Percentiles rank a stretch among this genome's conserved stretches.
phyloP scores from a whole-genome alignment of 352 stramenopile species.

The Phytopythium boreale region DNA sequence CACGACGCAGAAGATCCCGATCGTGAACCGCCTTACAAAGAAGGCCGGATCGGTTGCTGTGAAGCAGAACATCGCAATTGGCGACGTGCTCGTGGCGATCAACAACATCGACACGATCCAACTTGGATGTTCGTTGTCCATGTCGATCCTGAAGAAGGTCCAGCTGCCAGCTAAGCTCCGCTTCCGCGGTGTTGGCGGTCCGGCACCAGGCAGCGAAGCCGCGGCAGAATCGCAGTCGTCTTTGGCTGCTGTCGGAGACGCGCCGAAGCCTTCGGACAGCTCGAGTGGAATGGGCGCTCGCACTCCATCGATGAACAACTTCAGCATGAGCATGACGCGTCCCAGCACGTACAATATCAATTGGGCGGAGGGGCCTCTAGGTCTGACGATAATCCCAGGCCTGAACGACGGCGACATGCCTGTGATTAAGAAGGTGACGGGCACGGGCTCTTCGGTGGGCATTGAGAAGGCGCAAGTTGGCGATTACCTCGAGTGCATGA shows the following conservation, averaged over 20 bases:
- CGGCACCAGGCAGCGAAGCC: constrained; percentile 20
- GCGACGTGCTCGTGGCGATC: constrained; percentile 81
- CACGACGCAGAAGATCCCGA: constrained; percentile 80
- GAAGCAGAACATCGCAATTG: constrained; percentile 88
- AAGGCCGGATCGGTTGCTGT: constrained; percentile 83
- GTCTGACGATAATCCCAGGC: constrained; percentile 83
- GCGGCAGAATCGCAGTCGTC: constrained; percentile 6
- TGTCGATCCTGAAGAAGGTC: constrained; percentile 89
- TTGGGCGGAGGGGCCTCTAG: constrained; percentile 77
- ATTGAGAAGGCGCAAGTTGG: constrained; percentile 83
- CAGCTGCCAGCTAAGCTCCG: constrained; percentile 79
- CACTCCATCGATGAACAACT: constrained; percentile 32
- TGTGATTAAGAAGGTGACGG: constrained; percentile 88
- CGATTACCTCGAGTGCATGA: constrained; percentile 82
- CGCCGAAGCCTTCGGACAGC: not conserved
- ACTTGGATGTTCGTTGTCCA: constrained; percentile 81
- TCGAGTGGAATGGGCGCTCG: constrained; percentile 7
- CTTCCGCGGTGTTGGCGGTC: constrained; percentile 78
- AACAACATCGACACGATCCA: constrained; percentile 91
- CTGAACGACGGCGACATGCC: constrained; percentile 74
- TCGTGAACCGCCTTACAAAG: constrained; percentile 85
- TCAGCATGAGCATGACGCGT: constrained; percentile 53
- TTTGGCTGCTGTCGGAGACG: constrained; percentile 3
- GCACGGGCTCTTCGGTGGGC: constrained; percentile 69
- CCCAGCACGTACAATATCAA: constrained; percentile 71